Percentiles rank a stretch among this genome's conserved stretches.
Evolutionary conservation across 805 yeast genomes (phyloP).

Genomic region (Candida koratica): DNA sequence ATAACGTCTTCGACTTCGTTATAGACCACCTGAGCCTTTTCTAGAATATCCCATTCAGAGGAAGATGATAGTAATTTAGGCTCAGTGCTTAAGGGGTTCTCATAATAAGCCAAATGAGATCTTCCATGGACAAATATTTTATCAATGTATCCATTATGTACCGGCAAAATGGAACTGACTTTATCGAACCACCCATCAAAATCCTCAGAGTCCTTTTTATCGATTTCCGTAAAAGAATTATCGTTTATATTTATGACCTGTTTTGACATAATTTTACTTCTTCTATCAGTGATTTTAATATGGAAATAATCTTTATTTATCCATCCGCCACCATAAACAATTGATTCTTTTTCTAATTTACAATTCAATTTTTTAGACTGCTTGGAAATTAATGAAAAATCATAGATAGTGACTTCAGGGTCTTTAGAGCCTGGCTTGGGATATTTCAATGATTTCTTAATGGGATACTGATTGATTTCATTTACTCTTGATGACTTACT

Average conservation of each 20-base stretch:
- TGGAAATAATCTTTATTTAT: conserved; percentile 45
- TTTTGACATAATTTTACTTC: conserved; percentile 52
- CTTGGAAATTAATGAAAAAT: conserved; percentile 33
- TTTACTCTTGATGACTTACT: background rate
- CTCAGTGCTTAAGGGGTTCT: conserved; percentile 47
- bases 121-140: conserved; percentile 51
- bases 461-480: conserved; percentile 44
- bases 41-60: conserved; percentile 83
- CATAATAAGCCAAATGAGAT: conserved; percentile 75
- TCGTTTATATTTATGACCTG: conserved; percentile 40
- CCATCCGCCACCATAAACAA: conserved; percentile 66
- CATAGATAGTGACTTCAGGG: conserved; percentile 48
- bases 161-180: conserved; percentile 17
- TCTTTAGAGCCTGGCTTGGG: conserved; percentile 70
- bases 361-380: conserved; percentile 11
- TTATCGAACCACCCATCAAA: conserved; percentile 64
- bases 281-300: conserved; percentile 62
- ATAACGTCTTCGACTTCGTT: conserved; percentile 42
- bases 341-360: conserved; percentile 32
- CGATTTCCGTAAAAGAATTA: conserved; percentile 32
- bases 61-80: conserved; percentile 49
- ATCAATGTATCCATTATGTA: conserved; percentile 58
- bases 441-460: conserved; percentile 46
- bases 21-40: conserved; percentile 54
- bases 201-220: conserved; percentile 31